Evolutionary conservation across 306 rosid genomes (phyloP).

Genomic region (Canavalia ensiformis): DNA sequence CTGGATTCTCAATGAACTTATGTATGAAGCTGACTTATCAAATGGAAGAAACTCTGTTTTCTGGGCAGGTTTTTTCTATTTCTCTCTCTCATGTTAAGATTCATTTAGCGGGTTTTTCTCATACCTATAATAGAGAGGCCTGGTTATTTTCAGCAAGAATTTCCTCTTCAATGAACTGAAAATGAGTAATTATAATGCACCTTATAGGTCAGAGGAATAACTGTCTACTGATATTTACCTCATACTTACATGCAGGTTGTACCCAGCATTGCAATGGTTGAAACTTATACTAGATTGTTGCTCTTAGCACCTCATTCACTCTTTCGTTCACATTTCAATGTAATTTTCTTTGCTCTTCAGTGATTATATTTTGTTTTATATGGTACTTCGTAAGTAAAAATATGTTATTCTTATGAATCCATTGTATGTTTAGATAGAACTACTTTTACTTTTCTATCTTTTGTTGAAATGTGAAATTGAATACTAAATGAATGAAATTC

Average conservation of each 20-base stretch:
- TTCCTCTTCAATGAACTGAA: constrained; percentile 34
- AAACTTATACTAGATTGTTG: constrained; percentile 87
- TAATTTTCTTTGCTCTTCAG: constrained; percentile 53
- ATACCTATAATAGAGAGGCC: neutral
- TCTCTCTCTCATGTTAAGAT: neutral
- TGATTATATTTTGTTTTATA: constrained; percentile 23
- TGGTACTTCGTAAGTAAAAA: constrained; percentile 8
- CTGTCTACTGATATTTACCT: constrained; percentile 44
- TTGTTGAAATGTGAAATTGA: constrained; percentile 39
- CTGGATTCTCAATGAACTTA: constrained; percentile 94
- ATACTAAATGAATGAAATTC: constrained; percentile 21
- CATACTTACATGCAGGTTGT: constrained; percentile 68
- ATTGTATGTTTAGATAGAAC: constrained; percentile 31
- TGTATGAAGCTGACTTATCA: constrained; percentile 86
- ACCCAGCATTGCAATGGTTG: constrained; percentile 97
- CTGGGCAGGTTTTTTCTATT: constrained; percentile 70
- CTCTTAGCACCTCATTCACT: constrained; percentile 90
- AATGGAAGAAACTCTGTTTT: constrained; percentile 91
- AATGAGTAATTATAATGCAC: constrained; percentile 27
- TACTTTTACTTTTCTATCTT: constrained; percentile 29
- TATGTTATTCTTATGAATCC: constrained; percentile 13
- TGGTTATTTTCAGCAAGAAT: constrained; percentile 24
- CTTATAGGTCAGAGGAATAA: constrained; percentile 36
- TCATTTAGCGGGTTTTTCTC: constrained; percentile 3
- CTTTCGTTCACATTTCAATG: constrained; percentile 92